Evolutionary conservation across 345 rosid genomes (phyloP), one percentile per base, ranked within the genome.

Genomic region (Nephelium lappaceum): DNA sequence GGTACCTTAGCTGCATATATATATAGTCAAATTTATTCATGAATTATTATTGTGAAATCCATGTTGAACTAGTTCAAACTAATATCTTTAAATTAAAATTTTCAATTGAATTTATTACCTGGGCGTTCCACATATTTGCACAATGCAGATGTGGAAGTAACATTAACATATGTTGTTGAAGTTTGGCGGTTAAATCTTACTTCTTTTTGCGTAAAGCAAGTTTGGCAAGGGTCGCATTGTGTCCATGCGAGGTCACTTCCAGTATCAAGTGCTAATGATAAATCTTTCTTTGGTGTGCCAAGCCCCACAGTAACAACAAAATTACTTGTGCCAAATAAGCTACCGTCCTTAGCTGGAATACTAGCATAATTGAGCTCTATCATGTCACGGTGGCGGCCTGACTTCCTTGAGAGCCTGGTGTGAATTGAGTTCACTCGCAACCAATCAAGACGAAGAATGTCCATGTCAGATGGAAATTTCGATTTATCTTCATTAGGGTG

Each of bases 231-330:
- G n/a, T n/a, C n/a, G n/a, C n/a, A n/a, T n/a, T n/a, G n/a, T n/a
- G n/a, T n/a, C n/a, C n/a, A n/a, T n/a, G n/a, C n/a, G n/a, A n/a
- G n/a, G n/a, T n/a, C n/a, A n/a, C n/a, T n/a, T n/a, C n/a, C n/a
- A n/a, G n/a, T n/a, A n/a, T n/a, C n/a, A n/a, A n/a, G n/a, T n/a
- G n/a, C n/a, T n/a, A n/a, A n/a, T n/a, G n/a, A n/a, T n/a, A n/a
- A n/a, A n/a, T n/a, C n/a, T n/a, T n/a, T n/a, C n/a, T n/a, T 87
- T 0, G 97, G 97, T n/a, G 87, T 85, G 64, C 95, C 97, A 7
- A 92, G 23, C 14, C 92, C 93, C 36, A 92, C 88, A 0, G 88
- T 84, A 0, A 88, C 92, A 10, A 92, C 39, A 75, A 81, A 92
- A 83, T 88, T 83, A 9, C 88, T 88, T 0, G 89, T 36, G 0